phyloP scores from a whole-genome alignment of 140 eudicot species.

The Oenanthe javanica region DNA sequence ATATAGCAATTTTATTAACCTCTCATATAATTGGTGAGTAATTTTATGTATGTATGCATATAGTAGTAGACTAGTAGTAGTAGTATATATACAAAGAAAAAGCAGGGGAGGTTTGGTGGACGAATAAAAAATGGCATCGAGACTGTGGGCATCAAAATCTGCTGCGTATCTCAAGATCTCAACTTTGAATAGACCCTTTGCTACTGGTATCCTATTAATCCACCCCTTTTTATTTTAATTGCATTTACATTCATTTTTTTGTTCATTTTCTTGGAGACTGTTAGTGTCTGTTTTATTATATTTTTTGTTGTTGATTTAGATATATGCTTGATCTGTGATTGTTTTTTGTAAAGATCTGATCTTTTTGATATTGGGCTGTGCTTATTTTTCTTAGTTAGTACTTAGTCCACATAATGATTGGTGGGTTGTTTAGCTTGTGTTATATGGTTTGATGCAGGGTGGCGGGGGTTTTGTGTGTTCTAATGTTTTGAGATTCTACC shows the following conservation, averaged over 20 bases:
- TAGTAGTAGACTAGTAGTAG: no score
- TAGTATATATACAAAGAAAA: neutral
- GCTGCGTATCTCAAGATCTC: constrained; percentile 68
- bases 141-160: constrained; percentile 62
- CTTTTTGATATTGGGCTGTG: constrained; percentile 1
- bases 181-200: constrained; percentile 46
- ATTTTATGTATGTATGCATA: no score
- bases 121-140: constrained; percentile 35
- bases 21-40: no score
- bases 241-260: neutral
- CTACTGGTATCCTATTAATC: constrained; percentile 34
- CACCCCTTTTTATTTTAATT: neutral
- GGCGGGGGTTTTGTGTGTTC: neutral
- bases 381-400: neutral
- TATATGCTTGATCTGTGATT: constrained; percentile 14
- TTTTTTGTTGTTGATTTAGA: neutral
- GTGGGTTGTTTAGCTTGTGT: neutral
- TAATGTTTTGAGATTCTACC: neutral
- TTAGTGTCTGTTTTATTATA: neutral
- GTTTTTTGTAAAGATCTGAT: constrained; percentile 14
- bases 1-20: no score
- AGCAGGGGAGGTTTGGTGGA: neutral
- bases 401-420: neutral
- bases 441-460: neutral
- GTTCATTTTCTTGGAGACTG: neutral